Conservation (phyloP, 495 filamentous ascomycete genomes). For the Bacidia rubella region DNA sequence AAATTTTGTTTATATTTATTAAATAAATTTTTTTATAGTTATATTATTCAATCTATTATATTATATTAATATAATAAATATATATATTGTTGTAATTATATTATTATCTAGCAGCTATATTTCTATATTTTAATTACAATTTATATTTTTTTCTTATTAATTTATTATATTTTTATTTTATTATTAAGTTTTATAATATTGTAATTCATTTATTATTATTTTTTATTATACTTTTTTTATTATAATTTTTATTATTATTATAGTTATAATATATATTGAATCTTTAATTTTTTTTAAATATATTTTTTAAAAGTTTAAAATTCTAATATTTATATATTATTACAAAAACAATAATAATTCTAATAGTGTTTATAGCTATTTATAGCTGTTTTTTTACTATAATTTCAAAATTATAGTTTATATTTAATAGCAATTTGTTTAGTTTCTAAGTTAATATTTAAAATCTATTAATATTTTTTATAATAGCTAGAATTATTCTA, state of each 20-base stretch:
- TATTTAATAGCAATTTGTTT: not conserved
- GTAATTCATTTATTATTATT: slow-evolving; percentile 1
- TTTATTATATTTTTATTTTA: not conserved
- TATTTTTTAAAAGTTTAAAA: not conserved
- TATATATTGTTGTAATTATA: not conserved
- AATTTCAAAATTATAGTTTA: not conserved
- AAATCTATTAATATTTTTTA: slow-evolving; percentile 1
- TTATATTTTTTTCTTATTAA: not conserved
- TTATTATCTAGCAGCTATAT: not conserved
- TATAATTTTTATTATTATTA: not conserved
- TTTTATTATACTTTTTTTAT: not conserved
- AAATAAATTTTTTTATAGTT: not conserved
- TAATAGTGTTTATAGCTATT: not conserved
- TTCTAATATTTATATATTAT: not conserved
- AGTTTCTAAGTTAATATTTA: not conserved
- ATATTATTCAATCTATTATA: not conserved
- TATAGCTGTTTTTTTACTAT: not conserved
- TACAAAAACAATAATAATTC: not conserved
- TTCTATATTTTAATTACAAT: not conserved
- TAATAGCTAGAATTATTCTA: not conserved
- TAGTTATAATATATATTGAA: not conserved
- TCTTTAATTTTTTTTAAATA: not conserved
- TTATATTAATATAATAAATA: slow-evolving; percentile 1
- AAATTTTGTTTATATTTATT: not conserved
- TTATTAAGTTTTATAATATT: not conserved